A percentile compares a stretch with the other conserved stretches of the same genome.
Conservation (phyloP, 1,139 yeast species). For the Zygosaccharomyces sapae region DNA sequence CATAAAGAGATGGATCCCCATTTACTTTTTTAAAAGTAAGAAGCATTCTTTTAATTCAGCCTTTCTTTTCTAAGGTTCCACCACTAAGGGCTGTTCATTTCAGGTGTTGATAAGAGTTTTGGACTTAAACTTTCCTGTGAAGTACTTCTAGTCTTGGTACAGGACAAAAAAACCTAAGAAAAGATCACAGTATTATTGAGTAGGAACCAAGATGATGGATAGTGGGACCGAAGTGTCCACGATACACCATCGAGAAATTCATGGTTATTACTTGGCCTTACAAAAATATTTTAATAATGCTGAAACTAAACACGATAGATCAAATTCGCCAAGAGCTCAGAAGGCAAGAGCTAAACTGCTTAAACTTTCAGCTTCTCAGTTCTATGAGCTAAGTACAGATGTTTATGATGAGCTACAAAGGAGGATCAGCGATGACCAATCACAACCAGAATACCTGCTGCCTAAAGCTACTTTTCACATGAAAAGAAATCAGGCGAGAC, state of each 20-base stretch:
- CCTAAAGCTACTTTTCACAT: conserved; percentile 82
- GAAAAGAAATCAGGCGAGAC: conserved; percentile 92
- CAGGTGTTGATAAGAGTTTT: neutral
- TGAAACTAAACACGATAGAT: conserved; percentile 27
- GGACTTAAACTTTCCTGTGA: neutral
- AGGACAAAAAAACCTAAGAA: neutral
- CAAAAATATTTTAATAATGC: conserved; percentile 24
- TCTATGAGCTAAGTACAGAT: conserved; percentile 84
- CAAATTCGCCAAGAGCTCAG: conserved; percentile 54
- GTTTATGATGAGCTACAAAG: conserved; percentile 87
- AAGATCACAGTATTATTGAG: neutral
- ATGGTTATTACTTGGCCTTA: conserved; percentile 21
- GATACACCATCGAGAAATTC: conserved; percentile 17
- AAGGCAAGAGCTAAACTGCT: conserved; percentile 82
- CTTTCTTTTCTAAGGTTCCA: neutral
- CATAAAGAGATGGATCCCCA: conserved; percentile 4
- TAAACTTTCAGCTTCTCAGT: conserved; percentile 78
- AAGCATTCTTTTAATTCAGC: neutral
- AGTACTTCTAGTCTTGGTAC: neutral
- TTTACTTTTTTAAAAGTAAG: neutral
- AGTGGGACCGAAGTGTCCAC: conserved; percentile 12
- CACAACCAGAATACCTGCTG: conserved; percentile 59
- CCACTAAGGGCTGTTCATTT: neutral
- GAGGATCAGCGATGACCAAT: conserved; percentile 50
- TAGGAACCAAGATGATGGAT: conserved; percentile 9